Base-by-base conservation (phyloP, 352 stramenopile genomes). In the Pythium periplocum region DNA sequence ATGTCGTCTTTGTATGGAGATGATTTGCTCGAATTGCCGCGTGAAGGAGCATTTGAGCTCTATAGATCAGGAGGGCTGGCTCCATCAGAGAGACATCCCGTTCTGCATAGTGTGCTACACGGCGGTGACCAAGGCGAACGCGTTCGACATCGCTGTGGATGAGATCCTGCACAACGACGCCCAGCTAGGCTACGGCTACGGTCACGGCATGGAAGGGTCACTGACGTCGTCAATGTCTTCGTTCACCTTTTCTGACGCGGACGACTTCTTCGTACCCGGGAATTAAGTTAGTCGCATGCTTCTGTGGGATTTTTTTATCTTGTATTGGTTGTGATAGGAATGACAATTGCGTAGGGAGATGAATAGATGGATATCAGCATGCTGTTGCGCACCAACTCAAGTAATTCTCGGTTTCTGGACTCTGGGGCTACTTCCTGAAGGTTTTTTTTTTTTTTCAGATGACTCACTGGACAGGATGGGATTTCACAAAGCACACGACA, bases 61-160 rank as follows among this genome's bases (percentile, higher is more conserved):
- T 0, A 57, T 67, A 6, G 43, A 37, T 26, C 53, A 40, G 6
- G 53, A 58, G 12, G 7, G 32, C 17, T 42, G 35, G 7, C 32
- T 61, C n/a, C 45, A 58, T 39, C 48, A 53, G 35, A 40, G 56
- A 33, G 45, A 26, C 8, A 49, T 67, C 32, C 43, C 59, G 44
- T 67, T 67, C 41, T 67, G 59, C 33, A 43, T 59, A 2, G 41
- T 54, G 31, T 66, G 59, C 35, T 38, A 59, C 32, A 56, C 59
- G 37, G 53, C 52, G 12, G 59, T 60, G 9, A 53, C 31, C 6
- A 35, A 53, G 52, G 37, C 53, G 30, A 59, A 53, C 36, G 51
- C 58, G 17, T 58, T 59, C 5, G 51, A 57, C 33, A 60, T 65
- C 36, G 52, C 52, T 41, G 45, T 40, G 11, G 58, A 61, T 40